Percentiles rank a stretch among this genome's conserved stretches.
Evolutionary conservation across 176 grass and related monocot genomes (phyloP).

Genomic region (Puccinellia tenuiflora): DNA sequence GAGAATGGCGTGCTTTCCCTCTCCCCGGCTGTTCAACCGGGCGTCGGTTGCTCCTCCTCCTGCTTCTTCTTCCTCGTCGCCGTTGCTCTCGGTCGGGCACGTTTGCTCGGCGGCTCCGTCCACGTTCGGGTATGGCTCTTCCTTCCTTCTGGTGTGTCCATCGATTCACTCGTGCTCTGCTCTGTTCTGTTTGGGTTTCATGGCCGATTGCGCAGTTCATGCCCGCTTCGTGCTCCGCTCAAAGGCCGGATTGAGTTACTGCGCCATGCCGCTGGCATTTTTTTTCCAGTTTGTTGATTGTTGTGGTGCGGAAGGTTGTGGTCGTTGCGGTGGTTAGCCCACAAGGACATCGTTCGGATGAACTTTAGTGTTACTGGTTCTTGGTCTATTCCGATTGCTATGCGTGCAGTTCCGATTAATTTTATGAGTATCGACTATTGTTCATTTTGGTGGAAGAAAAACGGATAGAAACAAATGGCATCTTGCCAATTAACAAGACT

Average conservation of each 20-base stretch:
- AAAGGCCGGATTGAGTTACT: background rate
- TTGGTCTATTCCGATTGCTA: background rate
- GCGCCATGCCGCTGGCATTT: background rate
- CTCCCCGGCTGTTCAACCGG: conserved; percentile 4
- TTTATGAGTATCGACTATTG: background rate
- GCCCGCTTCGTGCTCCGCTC: background rate
- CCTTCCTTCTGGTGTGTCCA: background rate
- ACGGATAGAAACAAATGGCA: background rate
- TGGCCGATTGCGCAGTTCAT: background rate
- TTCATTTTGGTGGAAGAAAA: background rate
- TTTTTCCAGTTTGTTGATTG: background rate
- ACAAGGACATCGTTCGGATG: background rate
- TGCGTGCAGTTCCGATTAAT: background rate
- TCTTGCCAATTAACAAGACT: background rate
- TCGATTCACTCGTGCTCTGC: background rate
- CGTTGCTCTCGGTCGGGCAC: conserved; percentile 1
- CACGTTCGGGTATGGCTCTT: conserved; percentile 27
- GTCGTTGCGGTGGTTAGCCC: conserved; percentile 11
- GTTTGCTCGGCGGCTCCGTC: conserved; percentile 15
- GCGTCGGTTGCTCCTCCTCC: background rate
- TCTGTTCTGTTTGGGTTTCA: background rate
- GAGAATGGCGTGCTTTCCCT: conserved; percentile 45
- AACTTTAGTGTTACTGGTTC: background rate
- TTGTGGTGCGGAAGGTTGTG: background rate
- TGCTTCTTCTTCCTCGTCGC: background rate